phyloP scores from a whole-genome alignment of 345 rosid genomes.

The Excoecaria cochinchinensis region DNA sequence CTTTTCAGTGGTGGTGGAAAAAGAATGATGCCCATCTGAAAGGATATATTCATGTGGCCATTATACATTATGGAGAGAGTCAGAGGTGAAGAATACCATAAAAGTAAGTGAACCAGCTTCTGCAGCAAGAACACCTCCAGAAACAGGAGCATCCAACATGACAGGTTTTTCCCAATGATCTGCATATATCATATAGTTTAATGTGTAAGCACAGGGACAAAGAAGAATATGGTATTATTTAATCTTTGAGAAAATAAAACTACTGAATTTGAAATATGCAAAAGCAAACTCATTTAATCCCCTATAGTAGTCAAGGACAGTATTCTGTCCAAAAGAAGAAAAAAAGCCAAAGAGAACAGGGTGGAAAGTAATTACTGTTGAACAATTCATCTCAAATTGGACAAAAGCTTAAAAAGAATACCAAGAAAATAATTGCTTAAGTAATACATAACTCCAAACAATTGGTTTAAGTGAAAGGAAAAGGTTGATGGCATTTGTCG shows the following conservation, averaged over 20 bases:
- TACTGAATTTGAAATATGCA: background rate
- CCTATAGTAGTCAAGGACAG: background rate
- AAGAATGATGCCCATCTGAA: background rate
- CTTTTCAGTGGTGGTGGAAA: background rate
- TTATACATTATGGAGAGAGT: conserved; percentile 1
- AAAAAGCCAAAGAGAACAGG: background rate
- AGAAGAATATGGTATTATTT: background rate
- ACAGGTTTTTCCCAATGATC: conserved; percentile 60
- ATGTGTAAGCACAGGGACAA: background rate
- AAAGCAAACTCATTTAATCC: background rate
- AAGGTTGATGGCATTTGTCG: no score
- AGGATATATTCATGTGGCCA: background rate
- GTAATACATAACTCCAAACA: background rate
- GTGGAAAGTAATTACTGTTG: background rate
- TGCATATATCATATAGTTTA: conserved; percentile 26
- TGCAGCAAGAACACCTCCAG: conserved; percentile 96
- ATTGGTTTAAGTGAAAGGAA: no score
- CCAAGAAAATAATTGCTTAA: background rate
- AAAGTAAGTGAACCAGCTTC: conserved; percentile 86
- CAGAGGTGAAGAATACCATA: conserved; percentile 49
- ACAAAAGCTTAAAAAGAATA: background rate
- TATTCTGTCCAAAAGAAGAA: background rate
- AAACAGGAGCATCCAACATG: conserved; percentile 98
- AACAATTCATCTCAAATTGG: background rate
- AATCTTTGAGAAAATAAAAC: conserved; percentile 2